Conservation (phyloP, 2,329 filamentous ascomycete species). For the Graphilbum fragrans region DNA sequence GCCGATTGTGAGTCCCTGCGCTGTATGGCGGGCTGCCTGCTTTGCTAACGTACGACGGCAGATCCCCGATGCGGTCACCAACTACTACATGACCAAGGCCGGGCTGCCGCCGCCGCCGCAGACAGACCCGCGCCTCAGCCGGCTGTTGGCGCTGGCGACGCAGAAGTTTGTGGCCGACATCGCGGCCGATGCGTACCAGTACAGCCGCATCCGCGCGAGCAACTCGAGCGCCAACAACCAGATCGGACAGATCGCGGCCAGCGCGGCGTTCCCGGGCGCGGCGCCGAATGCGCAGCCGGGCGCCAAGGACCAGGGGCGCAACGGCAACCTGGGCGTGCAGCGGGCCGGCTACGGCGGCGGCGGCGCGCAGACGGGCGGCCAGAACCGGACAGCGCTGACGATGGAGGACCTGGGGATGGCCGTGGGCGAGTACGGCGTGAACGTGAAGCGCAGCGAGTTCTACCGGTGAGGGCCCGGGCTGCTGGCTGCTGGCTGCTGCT, state of each 20-base stretch:
- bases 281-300: constrained; percentile 34
- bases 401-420: constrained; percentile 99
- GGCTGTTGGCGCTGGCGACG: constrained; percentile 89
- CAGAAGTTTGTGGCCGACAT: constrained; percentile 99
- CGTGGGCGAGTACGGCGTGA: constrained; percentile 93
- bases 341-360: constrained; percentile 75
- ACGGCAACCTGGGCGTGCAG: constrained; percentile 58
- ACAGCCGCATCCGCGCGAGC: constrained; percentile 87
- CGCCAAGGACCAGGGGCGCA: constrained; percentile 44
- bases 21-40: background rate
- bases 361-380: constrained; percentile 73
- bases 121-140: constrained; percentile 79
- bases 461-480: constrained; percentile 49
- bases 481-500: too few species aligned
- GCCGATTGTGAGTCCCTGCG: constrained; percentile 56
- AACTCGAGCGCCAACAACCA: constrained; percentile 75
- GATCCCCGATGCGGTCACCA: constrained; percentile 95
- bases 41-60: constrained; percentile 20
- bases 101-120: constrained; percentile 87
- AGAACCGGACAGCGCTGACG: constrained; percentile 87
- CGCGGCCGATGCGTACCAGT: constrained; percentile 94
- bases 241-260: constrained; percentile 73
- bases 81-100: constrained; percentile 95
- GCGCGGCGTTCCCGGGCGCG: constrained; percentile 55
- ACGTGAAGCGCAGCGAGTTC: constrained; percentile 94